Evolutionary conservation across 352 stramenopile species (phyloP), one percentile per base, ranked within the genome.

Genomic region (Pythium brachiatum): DNA sequence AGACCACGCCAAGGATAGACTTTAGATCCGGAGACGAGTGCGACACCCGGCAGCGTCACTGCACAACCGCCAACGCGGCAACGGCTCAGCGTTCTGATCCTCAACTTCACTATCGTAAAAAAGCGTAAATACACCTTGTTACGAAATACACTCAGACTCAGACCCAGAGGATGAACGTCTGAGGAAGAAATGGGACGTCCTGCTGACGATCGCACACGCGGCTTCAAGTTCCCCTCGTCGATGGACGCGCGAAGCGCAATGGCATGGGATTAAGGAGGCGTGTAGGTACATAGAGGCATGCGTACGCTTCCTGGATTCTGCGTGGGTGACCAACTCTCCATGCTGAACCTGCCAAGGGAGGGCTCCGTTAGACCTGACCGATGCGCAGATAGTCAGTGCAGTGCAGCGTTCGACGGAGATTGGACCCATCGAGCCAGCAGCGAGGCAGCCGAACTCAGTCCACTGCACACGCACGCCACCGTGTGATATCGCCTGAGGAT

Each of bases 31-130:
- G 32, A 41, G 32, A 25, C n/a, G 50, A 54, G 11, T 25, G 26
- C 23, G 34, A 46, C 36, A 51, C 29, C 44, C n/a, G 34, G 23
- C 21, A 18, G 32, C 44, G 46, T 55, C 44, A 58, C 34, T 36
- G n/a, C n/a, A 54, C 60, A 44, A 61, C 60, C 43, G 55, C 43
- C 31, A 11, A 61, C 60, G 53, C 60, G 52, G 34, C 53, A 44
- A 56, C 60, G 29, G 31, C 52, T 57, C 60, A 23, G 50, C 53
- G 46, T 50, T 51, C 56, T 34, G 56, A 56, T 62, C 31, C 55
- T 11, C 59, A 68, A 68, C 62, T 68, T 68, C 62, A 68, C 62
- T 13, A 47, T 68, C 46, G 62, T 68, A 63, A 68, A 68, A 68
- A 63, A 13, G 8, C 48, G 51, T 53, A 44, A 44, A 26, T 38